Conservation (phyloP, 805 yeast genomes). For the Cyberlindnera misumaiensis region DNA sequence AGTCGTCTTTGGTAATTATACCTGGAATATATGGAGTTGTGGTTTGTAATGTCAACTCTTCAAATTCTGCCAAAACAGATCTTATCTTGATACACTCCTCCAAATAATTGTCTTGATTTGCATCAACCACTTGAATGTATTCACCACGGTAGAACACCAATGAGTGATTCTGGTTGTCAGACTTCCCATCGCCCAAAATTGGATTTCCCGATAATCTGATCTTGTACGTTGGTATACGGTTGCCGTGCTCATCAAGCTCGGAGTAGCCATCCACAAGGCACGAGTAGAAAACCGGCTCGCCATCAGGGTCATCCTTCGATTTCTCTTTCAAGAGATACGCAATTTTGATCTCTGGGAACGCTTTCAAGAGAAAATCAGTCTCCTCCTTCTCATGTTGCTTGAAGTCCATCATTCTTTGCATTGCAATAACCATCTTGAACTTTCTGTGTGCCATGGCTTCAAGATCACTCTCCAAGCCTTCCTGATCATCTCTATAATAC, state of each 20-base stretch:
- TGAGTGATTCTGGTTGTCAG: conserved; percentile 91
- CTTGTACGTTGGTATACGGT: conserved; percentile 55
- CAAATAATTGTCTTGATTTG: conserved; percentile 91
- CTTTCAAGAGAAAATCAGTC: conserved; percentile 56
- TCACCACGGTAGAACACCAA: conserved; percentile 88
- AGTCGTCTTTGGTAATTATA: conserved; percentile 31
- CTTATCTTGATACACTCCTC: conserved; percentile 92
- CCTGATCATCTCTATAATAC: conserved; percentile 39
- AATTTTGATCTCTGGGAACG: conserved; percentile 62
- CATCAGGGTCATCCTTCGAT: conserved; percentile 18
- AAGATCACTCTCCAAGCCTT: conserved; percentile 55
- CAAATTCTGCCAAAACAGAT: conserved; percentile 84
- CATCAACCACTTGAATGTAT: conserved; percentile 90
- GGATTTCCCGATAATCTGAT: conserved; percentile 89
- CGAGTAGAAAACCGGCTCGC: conserved; percentile 42
- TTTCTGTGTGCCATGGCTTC: conserved; percentile 73
- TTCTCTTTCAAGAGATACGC: conserved; percentile 47
- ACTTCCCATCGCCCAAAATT: conserved; percentile 91
- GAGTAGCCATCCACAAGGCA: conserved; percentile 62
- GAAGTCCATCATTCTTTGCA: conserved; percentile 77
- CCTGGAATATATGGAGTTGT: conserved; percentile 59
- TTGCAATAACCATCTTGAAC: conserved; percentile 73
- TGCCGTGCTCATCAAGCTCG: conserved; percentile 44
- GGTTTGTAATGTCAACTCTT: conserved; percentile 54
- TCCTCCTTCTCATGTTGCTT: conserved; percentile 59